Conservation (phyloP, 441 rosid genomes). For the Syzygium malaccense region DNA sequence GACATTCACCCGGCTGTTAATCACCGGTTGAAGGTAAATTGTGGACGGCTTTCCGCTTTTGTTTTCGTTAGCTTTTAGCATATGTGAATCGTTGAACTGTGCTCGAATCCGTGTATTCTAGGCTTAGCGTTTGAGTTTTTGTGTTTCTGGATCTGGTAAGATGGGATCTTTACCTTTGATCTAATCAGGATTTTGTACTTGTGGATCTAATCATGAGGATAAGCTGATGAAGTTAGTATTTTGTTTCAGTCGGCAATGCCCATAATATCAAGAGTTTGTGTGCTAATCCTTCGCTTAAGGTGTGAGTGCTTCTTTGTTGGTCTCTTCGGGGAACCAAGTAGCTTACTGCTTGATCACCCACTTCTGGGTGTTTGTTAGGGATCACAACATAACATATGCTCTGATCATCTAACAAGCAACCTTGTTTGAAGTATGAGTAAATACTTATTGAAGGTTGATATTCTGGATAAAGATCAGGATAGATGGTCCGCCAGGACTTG, state of each 20-base stretch:
- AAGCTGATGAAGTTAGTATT: background rate
- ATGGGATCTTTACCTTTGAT: background rate
- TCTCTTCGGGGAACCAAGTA: background rate
- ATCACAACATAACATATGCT: background rate
- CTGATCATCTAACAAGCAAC: background rate
- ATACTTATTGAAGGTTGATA: background rate
- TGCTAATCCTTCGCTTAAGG: background rate
- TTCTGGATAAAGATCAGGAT: background rate
- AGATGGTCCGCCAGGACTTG: background rate
- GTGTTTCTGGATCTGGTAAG: background rate
- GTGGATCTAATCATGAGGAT: background rate
- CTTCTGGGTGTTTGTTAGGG: background rate
- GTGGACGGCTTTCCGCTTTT: background rate
- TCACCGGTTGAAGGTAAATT: conserved; percentile 78
- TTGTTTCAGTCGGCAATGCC: background rate
- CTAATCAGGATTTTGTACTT: background rate
- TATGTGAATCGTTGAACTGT: background rate
- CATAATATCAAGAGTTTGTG: background rate
- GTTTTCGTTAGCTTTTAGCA: background rate
- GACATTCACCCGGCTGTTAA: conserved; percentile 97
- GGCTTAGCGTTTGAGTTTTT: background rate
- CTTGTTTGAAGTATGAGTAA: background rate
- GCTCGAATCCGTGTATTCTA: background rate
- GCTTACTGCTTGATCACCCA: background rate
- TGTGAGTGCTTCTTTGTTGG: background rate